phyloP scores from a whole-genome alignment of 352 stramenopile genomes.

The Phytophthora vignae region DNA sequence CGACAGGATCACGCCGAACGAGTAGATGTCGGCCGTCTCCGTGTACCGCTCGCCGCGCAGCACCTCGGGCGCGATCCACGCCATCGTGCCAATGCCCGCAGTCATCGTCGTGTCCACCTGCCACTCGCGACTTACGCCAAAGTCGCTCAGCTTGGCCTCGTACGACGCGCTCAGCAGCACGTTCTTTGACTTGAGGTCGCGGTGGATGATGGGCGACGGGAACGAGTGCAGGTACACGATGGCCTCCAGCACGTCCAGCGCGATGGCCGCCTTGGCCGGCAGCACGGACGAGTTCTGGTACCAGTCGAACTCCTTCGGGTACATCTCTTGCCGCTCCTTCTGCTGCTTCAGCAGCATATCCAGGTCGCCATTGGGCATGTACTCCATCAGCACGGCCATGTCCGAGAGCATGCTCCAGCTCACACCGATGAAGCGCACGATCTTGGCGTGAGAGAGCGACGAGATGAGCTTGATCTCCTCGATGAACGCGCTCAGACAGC shows the following conservation, averaged over 20 bases:
- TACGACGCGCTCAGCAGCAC: conserved; percentile 70
- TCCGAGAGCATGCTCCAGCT: conserved; percentile 89
- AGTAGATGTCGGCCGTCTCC: conserved; percentile 90
- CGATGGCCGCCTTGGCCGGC: conserved; percentile 62
- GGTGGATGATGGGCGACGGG: conserved; percentile 67
- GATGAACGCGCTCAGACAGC: conserved; percentile 72
- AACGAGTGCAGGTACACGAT: conserved; percentile 88
- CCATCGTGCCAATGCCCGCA: conserved; percentile 84
- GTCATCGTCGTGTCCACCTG: conserved; percentile 84
- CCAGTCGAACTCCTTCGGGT: conserved; percentile 71
- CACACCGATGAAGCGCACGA: conserved; percentile 84
- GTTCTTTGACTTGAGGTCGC: conserved; percentile 57
- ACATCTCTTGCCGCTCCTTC: conserved; percentile 41
- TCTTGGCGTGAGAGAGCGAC: conserved; percentile 79
- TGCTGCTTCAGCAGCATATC: conserved; percentile 76
- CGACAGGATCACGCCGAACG: conserved; percentile 82
- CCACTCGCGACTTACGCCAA: conserved; percentile 84
- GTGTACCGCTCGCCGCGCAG: conserved; percentile 85
- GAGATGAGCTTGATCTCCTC: conserved; percentile 89
- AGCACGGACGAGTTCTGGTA: conserved; percentile 64
- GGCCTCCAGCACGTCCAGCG: conserved; percentile 78
- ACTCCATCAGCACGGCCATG: conserved; percentile 85
- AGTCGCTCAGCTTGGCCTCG: conserved; percentile 84
- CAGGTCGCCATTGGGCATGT: conserved; percentile 80
- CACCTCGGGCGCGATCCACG: conserved; percentile 86